These are phyloP conservation scores for Cyclotella distinguenda DNA, from an alignment of 108 stramenopile species.

Conservation along the genomic window DNA sequence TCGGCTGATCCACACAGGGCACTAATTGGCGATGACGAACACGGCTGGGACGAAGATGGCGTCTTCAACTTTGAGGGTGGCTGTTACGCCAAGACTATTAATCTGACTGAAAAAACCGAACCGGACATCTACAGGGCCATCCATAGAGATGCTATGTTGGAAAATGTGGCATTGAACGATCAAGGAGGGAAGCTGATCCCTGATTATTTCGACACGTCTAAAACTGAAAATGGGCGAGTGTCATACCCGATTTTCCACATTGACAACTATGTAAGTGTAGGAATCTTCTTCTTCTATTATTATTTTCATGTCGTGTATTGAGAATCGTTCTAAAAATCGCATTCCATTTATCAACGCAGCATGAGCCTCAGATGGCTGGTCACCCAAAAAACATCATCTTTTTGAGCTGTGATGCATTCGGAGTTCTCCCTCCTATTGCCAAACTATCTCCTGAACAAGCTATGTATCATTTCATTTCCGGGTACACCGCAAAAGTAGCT, in stretches of 20 bases:
- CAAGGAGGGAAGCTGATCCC: conserved; percentile 57
- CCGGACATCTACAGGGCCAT: conserved; percentile 98
- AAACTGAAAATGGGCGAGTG: conserved; percentile 98
- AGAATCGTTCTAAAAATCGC: too few species aligned
- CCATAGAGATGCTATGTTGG: conserved; percentile 91
- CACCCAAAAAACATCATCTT: conserved; percentile 96
- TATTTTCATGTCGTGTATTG: conserved; percentile 1
- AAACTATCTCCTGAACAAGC: conserved; percentile 91
- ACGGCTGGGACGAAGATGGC: conserved; percentile 97
- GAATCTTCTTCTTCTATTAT: not conserved
- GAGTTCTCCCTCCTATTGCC: conserved; percentile 96
- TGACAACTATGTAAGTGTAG: conserved; percentile 72
- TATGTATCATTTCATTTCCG: conserved; percentile 97
- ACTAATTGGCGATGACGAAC: conserved; percentile 94
- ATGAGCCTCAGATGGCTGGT: conserved; percentile 91
- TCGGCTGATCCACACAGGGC: conserved; percentile 93
- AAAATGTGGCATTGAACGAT: conserved; percentile 86
- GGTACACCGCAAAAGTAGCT: conserved; percentile 98
- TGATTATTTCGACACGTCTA: conserved; percentile 90
- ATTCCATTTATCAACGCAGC: conserved; percentile 38
- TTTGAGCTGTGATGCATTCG: conserved; percentile 97
- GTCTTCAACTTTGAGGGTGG: conserved; percentile 99
- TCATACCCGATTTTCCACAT: conserved; percentile 96
- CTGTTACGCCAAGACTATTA: conserved; percentile 98
- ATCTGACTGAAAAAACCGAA: conserved; percentile 91